phyloP scores from a whole-genome alignment of 2,329 filamentous ascomycete species.

The Stagonosporopsis chrysanthemi region DNA sequence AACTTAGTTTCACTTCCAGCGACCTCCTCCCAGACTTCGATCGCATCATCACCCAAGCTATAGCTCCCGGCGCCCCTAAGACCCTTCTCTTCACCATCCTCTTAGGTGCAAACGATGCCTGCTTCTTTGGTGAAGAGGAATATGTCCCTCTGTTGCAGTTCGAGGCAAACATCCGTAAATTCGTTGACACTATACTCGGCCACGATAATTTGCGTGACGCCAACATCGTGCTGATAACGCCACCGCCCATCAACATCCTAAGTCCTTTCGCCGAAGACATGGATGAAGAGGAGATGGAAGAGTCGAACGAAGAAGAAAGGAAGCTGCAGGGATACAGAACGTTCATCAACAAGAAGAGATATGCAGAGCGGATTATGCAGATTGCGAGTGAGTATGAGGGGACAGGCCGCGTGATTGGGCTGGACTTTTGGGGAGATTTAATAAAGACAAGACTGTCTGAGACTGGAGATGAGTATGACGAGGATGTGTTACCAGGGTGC shows the following conservation, averaged over 20 bases:
- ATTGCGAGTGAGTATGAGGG: slow-evolving; percentile 46
- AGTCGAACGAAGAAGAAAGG: slow-evolving; percentile 19
- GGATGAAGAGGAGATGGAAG: slow-evolving; percentile 11
- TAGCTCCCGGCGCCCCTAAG: slow-evolving; percentile 24
- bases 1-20: slow-evolving; percentile 39
- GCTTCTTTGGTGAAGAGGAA: slow-evolving; percentile 31
- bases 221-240: slow-evolving; percentile 49
- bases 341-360: slow-evolving; percentile 50
- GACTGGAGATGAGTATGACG: slow-evolving; percentile 35
- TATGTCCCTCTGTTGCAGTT: slow-evolving; percentile 46
- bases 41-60: slow-evolving; percentile 32
- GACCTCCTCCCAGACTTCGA: slow-evolving; percentile 34
- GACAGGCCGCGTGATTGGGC: slow-evolving; percentile 42
- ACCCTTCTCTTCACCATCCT: slow-evolving; percentile 52
- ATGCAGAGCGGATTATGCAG: slow-evolving; percentile 49
- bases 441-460: slow-evolving; percentile 34
- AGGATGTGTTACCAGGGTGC: slow-evolving; percentile 46
- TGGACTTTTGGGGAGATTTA: slow-evolving; percentile 47
- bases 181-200: slow-evolving; percentile 45
- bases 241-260: slow-evolving; percentile 47
- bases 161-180: slow-evolving; percentile 46
- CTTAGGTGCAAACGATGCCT: slow-evolving; percentile 52
- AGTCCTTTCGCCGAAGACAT: slow-evolving; percentile 4
- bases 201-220: slow-evolving; percentile 40
- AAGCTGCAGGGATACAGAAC: slow-evolving; percentile 38